These are phyloP conservation scores for Centrapalus pauciflorus DNA, from an alignment of 129 eudicot species.

Conservation along the genomic window DNA sequence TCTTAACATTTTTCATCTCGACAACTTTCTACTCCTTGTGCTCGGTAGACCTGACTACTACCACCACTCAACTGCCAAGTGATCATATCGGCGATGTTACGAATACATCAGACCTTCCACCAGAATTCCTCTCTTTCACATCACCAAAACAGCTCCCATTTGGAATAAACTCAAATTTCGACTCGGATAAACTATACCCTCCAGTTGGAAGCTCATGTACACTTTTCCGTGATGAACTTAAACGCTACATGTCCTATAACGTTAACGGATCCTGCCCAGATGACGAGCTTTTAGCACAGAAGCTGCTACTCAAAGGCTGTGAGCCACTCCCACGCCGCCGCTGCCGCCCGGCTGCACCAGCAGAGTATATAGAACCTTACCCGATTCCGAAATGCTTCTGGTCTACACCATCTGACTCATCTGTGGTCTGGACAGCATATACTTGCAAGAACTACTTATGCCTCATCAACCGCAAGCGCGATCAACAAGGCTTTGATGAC, in stretches of 20 bases:
- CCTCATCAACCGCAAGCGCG: conserved; percentile 34
- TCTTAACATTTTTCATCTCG: conserved; percentile 48
- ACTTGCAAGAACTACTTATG: conserved; percentile 69
- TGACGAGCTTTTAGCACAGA: conserved; percentile 56
- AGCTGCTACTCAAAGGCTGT: conserved; percentile 58
- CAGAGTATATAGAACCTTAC: conserved; percentile 39
- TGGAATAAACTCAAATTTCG: conserved; percentile 46
- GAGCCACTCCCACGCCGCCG: conserved; percentile 74
- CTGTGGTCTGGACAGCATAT: conserved; percentile 72
- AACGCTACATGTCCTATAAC: conserved; percentile 41
- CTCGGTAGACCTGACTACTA: conserved; percentile 13
- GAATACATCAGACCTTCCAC: conserved; percentile 30
- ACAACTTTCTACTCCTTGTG: conserved; percentile 40
- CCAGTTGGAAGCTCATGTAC: conserved; percentile 57
- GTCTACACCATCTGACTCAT: conserved; percentile 61
- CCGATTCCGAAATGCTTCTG: conserved; percentile 58
- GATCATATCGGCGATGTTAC: not conserved
- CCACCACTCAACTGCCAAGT: not conserved
- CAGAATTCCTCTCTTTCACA: conserved; percentile 52
- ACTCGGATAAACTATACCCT: conserved; percentile 47
- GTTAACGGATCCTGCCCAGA: conserved; percentile 63
- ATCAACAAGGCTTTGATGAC: conserved; percentile 42
- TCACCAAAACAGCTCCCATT: conserved; percentile 64
- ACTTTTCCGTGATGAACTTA: conserved; percentile 33
- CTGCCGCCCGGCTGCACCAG: conserved; percentile 59